These are phyloP conservation scores for Daldinia concentrica DNA, from an alignment of 495 filamentous ascomycete genomes.

Conservation along the genomic window DNA sequence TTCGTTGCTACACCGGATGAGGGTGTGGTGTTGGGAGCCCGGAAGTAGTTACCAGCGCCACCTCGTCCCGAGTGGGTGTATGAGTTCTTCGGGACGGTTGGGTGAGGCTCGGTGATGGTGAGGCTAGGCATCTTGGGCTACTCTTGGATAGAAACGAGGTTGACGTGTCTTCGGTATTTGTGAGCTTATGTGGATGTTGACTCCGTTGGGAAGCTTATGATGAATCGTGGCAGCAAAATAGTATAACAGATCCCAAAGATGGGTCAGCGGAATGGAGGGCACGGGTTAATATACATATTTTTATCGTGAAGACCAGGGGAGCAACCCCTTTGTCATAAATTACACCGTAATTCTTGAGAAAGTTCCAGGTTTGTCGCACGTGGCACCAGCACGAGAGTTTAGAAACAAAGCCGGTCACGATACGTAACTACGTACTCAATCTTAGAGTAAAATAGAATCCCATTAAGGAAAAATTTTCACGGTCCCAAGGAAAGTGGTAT, in stretches of 20 bases:
- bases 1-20: slow-evolving; percentile 51
- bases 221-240: neutral
- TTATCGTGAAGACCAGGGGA: slow-evolving; percentile 34
- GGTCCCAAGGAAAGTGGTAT: slow-evolving; percentile 22
- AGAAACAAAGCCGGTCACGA: slow-evolving; percentile 28
- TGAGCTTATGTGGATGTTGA: neutral
- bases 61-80: slow-evolving; percentile 84
- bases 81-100: slow-evolving; percentile 68
- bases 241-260: neutral
- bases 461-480: slow-evolving; percentile 29
- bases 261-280: slow-evolving; percentile 16
- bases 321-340: slow-evolving; percentile 47
- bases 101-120: slow-evolving; percentile 83
- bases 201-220: neutral
- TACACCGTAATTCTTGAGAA: slow-evolving; percentile 34
- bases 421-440: slow-evolving; percentile 37
- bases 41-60: slow-evolving; percentile 87
- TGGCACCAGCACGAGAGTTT: slow-evolving; percentile 12
- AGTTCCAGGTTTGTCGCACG: slow-evolving; percentile 34
- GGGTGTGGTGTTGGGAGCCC: slow-evolving; percentile 68
- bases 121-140: slow-evolving; percentile 55
- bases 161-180: neutral
- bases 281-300: slow-evolving; percentile 39
- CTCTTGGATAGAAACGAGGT: neutral
- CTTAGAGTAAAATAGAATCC: slow-evolving; percentile 15